A percentile compares a stretch with the other conserved stretches of the same genome.
Conservation (phyloP, 176 grass and related monocot species). For the Ensete ventricosum region DNA sequence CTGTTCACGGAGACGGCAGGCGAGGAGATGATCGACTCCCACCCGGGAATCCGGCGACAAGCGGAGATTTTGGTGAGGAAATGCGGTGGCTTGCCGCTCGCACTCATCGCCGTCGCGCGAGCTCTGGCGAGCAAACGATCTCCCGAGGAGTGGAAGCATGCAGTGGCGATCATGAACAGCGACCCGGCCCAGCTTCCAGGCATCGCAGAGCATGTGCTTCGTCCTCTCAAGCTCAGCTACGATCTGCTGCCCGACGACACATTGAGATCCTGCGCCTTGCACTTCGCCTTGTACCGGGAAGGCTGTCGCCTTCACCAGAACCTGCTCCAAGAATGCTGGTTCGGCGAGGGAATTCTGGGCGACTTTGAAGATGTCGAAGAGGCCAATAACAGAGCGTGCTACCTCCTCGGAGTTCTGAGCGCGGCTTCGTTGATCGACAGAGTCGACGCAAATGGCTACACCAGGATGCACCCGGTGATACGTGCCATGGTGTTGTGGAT, state of each 20-base stretch:
- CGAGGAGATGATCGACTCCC: conserved; percentile 33
- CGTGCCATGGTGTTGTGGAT: conserved; percentile 25
- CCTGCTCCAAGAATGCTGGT: conserved; percentile 84
- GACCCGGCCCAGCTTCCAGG: conserved; percentile 81
- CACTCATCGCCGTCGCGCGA: conserved; percentile 61
- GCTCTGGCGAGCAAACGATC: conserved; percentile 85
- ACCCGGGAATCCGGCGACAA: conserved; percentile 38
- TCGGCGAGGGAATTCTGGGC: conserved; percentile 83
- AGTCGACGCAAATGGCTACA: conserved; percentile 59
- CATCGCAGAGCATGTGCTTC: conserved; percentile 56
- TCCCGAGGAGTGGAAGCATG: conserved; percentile 79
- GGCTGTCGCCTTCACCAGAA: conserved; percentile 78
- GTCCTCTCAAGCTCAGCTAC: conserved; percentile 62
- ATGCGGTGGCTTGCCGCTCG: conserved; percentile 70
- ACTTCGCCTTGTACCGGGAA: conserved; percentile 74
- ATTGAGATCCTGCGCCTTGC: conserved; percentile 59
- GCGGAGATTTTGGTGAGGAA: conserved; percentile 40
- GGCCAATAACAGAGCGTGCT: conserved; percentile 79
- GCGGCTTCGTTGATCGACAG: conserved; percentile 65
- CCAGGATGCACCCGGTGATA: conserved; percentile 54
- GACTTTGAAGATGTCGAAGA: conserved; percentile 86
- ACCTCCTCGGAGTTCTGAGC: conserved; percentile 73
- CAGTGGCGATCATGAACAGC: conserved; percentile 60
- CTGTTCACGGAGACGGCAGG: conserved; percentile 74
- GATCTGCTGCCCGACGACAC: conserved; percentile 61